phyloP scores from a whole-genome alignment of 768 basidiomycete species.

The Hygrophorus russula region DNA sequence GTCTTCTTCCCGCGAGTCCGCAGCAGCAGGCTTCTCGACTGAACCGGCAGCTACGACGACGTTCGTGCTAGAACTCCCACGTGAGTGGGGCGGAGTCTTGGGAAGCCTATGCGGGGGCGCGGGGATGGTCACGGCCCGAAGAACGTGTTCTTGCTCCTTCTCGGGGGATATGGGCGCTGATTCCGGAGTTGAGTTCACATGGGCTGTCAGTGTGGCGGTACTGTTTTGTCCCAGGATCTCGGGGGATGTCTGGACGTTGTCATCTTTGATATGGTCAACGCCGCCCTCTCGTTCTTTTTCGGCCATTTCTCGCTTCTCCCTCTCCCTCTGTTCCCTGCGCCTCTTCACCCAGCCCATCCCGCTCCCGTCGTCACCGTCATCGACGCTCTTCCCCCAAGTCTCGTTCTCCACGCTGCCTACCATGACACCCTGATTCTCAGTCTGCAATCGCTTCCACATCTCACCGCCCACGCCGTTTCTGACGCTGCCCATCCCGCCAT shows the following conservation, averaged over 20 bases:
- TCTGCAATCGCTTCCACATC: conserved; percentile 26
- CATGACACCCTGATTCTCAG: conserved; percentile 9
- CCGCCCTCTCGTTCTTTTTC: conserved; percentile 10
- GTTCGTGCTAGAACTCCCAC: neutral
- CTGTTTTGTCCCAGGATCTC: too few relatives aligned
- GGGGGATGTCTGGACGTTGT: too few relatives aligned
- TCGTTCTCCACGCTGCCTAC: conserved; percentile 18
- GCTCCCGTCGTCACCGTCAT: conserved; percentile 70
- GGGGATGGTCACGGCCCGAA: conserved; percentile 23
- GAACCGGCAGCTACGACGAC: conserved; percentile 1
- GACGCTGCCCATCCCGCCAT: conserved; percentile 71
- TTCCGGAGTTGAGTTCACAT: neutral
- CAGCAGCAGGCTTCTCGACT: neutral
- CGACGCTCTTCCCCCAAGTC: conserved; percentile 17
- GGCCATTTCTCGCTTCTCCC: conserved; percentile 34
- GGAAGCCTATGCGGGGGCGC: conserved; percentile 21
- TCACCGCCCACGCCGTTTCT: conserved; percentile 26
- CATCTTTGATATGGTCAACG: too few relatives aligned
- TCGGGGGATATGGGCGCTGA: conserved; percentile 9
- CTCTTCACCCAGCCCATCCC: conserved; percentile 78
- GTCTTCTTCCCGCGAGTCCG: conserved; percentile 8
- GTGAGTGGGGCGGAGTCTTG: too few relatives aligned
- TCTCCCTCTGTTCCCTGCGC: conserved; percentile 47
- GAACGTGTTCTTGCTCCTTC: conserved; percentile 19
- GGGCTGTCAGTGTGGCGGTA: too few relatives aligned